These are phyloP conservation scores for Podaxis mareebaensis DNA, from an alignment of 768 basidiomycete genomes.

Conservation along the genomic window DNA sequence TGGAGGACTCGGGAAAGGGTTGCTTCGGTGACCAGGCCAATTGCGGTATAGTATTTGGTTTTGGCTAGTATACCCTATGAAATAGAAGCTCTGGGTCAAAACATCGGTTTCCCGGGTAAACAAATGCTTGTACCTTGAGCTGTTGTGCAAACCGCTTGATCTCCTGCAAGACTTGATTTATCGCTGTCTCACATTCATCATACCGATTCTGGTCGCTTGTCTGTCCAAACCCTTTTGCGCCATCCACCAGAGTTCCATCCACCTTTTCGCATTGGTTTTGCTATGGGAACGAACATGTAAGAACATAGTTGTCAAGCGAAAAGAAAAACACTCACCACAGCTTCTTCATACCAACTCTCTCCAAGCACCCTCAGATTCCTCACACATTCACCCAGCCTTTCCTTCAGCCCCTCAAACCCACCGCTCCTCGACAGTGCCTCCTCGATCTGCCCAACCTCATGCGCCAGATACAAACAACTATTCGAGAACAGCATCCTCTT, in stretches of 20 bases:
- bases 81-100: not conserved
- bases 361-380: constrained; percentile 54
- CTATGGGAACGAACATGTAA: constrained; percentile 32
- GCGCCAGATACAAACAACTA: constrained; percentile 69
- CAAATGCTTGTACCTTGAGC: constrained; percentile 62
- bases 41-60: constrained; percentile 67
- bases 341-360: constrained; percentile 70
- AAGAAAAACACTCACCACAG: constrained; percentile 50
- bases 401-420: constrained; percentile 31
- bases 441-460: constrained; percentile 48
- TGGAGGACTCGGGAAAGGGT: constrained; percentile 66
- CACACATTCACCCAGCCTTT: constrained; percentile 52
- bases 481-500: constrained; percentile 78
- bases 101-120: not conserved
- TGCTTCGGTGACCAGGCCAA: constrained; percentile 72
- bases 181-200: constrained; percentile 71
- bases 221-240: constrained; percentile 66
- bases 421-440: constrained; percentile 15
- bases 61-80: constrained; percentile 66
- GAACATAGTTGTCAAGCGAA: not conserved
- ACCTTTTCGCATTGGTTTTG: constrained; percentile 46
- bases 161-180: constrained; percentile 62
- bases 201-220: constrained; percentile 73
- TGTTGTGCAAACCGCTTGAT: constrained; percentile 63
- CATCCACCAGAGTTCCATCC: constrained; percentile 45